Evolutionary conservation across 75 land plant genomes (phyloP).

Genomic region (Sequoiadendron giganteum): DNA sequence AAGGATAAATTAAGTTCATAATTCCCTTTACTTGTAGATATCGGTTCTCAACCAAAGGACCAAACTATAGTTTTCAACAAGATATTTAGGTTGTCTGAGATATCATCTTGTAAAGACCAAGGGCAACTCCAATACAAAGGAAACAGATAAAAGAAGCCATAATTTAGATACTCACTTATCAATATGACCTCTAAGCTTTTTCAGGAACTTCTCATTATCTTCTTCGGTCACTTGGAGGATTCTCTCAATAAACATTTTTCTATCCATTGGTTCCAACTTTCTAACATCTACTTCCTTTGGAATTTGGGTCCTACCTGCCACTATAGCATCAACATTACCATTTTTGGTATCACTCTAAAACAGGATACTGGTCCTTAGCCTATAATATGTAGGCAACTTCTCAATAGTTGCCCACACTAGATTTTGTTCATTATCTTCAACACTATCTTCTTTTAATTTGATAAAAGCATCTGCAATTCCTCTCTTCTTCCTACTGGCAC

Average conservation of each 20-base stretch:
- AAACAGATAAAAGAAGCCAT: no score
- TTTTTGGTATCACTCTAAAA: background rate
- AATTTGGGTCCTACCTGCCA: background rate
- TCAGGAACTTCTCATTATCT: constrained; percentile 75
- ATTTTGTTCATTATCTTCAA: constrained; percentile 59
- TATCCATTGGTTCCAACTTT: constrained; percentile 45
- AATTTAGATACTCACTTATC: constrained; percentile 38
- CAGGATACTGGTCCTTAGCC: constrained; percentile 25
- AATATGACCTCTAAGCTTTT: constrained; percentile 55
- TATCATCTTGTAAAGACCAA: background rate
- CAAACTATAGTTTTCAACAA: background rate
- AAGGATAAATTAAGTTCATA: background rate
- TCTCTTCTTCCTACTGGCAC: background rate
- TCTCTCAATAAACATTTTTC: constrained; percentile 48
- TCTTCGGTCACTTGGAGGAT: constrained; percentile 65
- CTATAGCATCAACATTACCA: background rate
- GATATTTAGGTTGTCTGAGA: background rate
- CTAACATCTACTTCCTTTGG: constrained; percentile 46
- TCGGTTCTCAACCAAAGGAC: no score
- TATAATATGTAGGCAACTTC: constrained; percentile 69
- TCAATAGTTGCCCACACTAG: constrained; percentile 79
- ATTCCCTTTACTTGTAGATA: background rate
- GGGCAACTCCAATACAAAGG: no score
- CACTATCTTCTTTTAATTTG: background rate
- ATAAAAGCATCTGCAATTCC: background rate